A percentile compares a stretch with the other conserved stretches of the same genome.
These are phyloP conservation scores for Candida arabinofermentans DNA, from an alignment of 805 yeast genomes.

Conservation along the genomic window DNA sequence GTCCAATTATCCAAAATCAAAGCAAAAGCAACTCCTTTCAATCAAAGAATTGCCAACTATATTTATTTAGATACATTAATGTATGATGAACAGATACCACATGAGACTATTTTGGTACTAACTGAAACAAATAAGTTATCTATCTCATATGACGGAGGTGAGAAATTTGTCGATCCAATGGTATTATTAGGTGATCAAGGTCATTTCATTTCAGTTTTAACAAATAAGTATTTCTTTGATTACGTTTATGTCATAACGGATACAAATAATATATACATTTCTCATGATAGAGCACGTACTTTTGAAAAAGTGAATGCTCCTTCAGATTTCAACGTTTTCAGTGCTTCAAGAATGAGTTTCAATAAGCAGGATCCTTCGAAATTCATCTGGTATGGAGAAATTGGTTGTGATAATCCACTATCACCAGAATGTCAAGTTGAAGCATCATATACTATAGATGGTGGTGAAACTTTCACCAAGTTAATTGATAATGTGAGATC, in stretches of 20 bases:
- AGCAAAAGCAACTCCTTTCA: slow-evolving; percentile 40
- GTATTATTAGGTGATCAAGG: slow-evolving; percentile 33
- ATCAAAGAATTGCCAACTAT: slow-evolving; percentile 52
- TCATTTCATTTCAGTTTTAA: slow-evolving; percentile 48
- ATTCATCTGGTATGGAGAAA: slow-evolving; percentile 68
- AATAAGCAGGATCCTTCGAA: slow-evolving; percentile 51
- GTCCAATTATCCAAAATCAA: slow-evolving; percentile 27
- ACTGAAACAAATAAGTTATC: slow-evolving; percentile 50
- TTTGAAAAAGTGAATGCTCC: slow-evolving; percentile 51
- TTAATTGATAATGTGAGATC: slow-evolving; percentile 48
- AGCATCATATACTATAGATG: slow-evolving; percentile 62
- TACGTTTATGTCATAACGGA: slow-evolving; percentile 52
- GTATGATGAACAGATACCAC: slow-evolving; percentile 34
- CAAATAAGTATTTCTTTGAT: slow-evolving; percentile 58
- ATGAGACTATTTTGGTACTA: slow-evolving; percentile 62
- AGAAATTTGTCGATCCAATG: slow-evolving; percentile 34
- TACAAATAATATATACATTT: slow-evolving; percentile 46
- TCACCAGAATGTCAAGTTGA: slow-evolving; percentile 48
- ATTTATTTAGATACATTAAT: slow-evolving; percentile 56
- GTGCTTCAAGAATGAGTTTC: slow-evolving; percentile 49
- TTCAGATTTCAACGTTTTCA: slow-evolving; percentile 37
- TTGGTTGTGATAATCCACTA: slow-evolving; percentile 46
- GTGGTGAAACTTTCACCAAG: slow-evolving; percentile 58
- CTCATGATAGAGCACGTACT: slow-evolving; percentile 63
- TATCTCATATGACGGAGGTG: slow-evolving; percentile 72